Base-by-base conservation (phyloP, 2,329 filamentous ascomycete genomes). In the Corinectria fuckeliana region DNA sequence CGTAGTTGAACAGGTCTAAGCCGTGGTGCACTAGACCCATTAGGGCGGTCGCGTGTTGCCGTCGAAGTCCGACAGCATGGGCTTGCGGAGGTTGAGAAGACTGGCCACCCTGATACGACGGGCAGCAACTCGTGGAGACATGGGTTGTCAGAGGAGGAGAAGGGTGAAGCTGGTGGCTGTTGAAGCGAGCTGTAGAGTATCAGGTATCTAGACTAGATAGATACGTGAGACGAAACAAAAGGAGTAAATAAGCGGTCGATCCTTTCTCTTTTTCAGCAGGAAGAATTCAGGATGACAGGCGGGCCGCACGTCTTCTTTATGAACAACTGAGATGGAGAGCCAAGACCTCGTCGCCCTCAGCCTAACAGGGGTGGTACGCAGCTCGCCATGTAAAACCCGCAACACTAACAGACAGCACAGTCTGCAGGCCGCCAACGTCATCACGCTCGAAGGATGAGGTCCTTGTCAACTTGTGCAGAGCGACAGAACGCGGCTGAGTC, bases 1-100 rank as follows among this genome's bases (percentile, higher is more conserved):
- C 75, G 60, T 75, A 77, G 62, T 73, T 74, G 62, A 77, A 77
- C 25, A 77, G 71, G 59, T 77, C 73, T 21, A 75, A 69, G 25
- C 71, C 71, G 53, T 72, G 68, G 26, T 68, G 67, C 52, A 70
- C 61, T 14, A 70, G 28, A 14, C 58, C 58, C 68, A 70, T 70
- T 62, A 69, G 28, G 68, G 66, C 44, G 66, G 68, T 58, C 65
- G 56, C 28, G 63, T 64, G 56, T 61, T 65, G 50, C 68, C 68
- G 58, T 64, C 62, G 48, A 65, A 66, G 50, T 61, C 50, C 49
- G 63, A 68, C 59, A 69, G 61, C 44, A 67, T 63, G 42, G 61
- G 64, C 58, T 65, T 70, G 30, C 64, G 57, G 41, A 61, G 61
- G 58, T 65, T 64, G 47, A 68, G 57, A 61, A 65, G 56, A 61